Conservation (phyloP, 192 early-diverging fungal genomes). For the Jimgerdemannia flammicorona region DNA sequence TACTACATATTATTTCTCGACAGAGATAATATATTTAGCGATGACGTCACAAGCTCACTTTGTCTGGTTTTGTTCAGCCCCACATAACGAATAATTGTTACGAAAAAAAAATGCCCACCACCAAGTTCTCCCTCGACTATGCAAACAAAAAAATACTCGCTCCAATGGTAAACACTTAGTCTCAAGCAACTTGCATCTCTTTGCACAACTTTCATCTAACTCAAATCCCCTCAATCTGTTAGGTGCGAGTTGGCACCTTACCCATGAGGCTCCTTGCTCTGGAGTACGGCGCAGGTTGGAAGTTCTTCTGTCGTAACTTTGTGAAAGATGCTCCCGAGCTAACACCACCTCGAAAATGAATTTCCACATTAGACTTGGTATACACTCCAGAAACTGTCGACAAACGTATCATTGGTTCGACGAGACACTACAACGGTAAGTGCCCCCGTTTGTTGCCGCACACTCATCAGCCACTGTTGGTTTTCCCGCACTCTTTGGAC, state of each 20-base stretch:
- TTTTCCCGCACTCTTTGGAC: no score
- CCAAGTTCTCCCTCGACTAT: slow-evolving; percentile 25
- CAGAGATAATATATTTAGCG: no score
- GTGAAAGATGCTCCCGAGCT: not conserved
- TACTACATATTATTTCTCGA: no score
- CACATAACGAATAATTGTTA: no score
- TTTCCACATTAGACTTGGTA: slow-evolving; percentile 61
- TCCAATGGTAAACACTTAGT: slow-evolving; percentile 74
- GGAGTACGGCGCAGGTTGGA: slow-evolving; percentile 80
- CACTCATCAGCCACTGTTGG: no score
- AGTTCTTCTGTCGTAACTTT: not conserved
- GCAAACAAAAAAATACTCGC: slow-evolving; percentile 76
- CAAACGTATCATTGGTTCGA: slow-evolving; percentile 71
- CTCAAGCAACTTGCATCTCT: not conserved
- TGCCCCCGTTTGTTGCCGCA: not conserved
- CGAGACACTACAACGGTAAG: slow-evolving; percentile 73
- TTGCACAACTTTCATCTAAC: not conserved
- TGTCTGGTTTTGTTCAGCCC: no score
- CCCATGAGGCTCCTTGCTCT: slow-evolving; percentile 86
- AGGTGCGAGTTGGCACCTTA: slow-evolving; percentile 81
- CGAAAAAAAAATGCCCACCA: not conserved
- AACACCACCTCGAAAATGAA: no score
- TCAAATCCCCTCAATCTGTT: not conserved
- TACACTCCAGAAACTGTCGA: slow-evolving; percentile 91
- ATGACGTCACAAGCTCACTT: no score